These are phyloP conservation scores for Elsinoe necatrix DNA, from an alignment of 2,329 filamentous ascomycete species.

Conservation along the genomic window DNA sequence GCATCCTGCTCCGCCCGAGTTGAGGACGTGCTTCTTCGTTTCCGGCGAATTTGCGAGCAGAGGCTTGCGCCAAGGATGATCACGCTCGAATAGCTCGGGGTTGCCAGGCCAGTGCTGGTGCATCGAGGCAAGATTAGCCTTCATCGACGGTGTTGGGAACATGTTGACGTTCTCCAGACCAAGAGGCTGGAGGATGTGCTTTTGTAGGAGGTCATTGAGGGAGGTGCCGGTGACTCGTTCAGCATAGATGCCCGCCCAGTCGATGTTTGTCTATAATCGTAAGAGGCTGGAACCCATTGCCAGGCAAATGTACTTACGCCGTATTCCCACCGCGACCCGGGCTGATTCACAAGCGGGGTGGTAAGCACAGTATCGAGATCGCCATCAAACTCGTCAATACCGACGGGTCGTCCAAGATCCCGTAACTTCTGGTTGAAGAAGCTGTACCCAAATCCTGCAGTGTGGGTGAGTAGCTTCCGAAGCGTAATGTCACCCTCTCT, in stretches of 20 bases:
- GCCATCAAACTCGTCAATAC: slow-evolving; percentile 51
- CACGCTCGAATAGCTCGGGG: slow-evolving; percentile 31
- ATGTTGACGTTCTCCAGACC: slow-evolving; percentile 46
- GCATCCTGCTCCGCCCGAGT: slow-evolving; percentile 54
- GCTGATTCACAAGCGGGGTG: slow-evolving; percentile 53
- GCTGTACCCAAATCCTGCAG: slow-evolving; percentile 48
- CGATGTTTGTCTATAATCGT: slow-evolving; percentile 38
- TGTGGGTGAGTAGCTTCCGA: slow-evolving; percentile 44
- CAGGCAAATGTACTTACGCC: slow-evolving; percentile 25
- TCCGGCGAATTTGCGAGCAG: slow-evolving; percentile 38
- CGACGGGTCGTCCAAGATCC: slow-evolving; percentile 39
- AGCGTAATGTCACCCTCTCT: slow-evolving; percentile 42
- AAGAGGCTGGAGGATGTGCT: slow-evolving; percentile 41
- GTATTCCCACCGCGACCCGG: slow-evolving; percentile 55
- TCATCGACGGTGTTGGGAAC: slow-evolving; percentile 49
- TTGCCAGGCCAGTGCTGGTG: slow-evolving; percentile 41
- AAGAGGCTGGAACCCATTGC: slow-evolving; percentile 4
- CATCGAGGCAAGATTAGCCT: slow-evolving; percentile 49
- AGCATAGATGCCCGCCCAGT: slow-evolving; percentile 43
- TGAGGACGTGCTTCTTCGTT: slow-evolving; percentile 41
- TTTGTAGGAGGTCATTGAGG: slow-evolving; percentile 40
- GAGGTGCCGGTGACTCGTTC: slow-evolving; percentile 37
- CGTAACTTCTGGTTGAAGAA: slow-evolving; percentile 41
- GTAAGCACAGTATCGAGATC: slow-evolving; percentile 43
- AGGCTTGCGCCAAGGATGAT: slow-evolving; percentile 45